Base-by-base conservation (phyloP, 768 basidiomycete genomes). In the Paxillus involutus region DNA sequence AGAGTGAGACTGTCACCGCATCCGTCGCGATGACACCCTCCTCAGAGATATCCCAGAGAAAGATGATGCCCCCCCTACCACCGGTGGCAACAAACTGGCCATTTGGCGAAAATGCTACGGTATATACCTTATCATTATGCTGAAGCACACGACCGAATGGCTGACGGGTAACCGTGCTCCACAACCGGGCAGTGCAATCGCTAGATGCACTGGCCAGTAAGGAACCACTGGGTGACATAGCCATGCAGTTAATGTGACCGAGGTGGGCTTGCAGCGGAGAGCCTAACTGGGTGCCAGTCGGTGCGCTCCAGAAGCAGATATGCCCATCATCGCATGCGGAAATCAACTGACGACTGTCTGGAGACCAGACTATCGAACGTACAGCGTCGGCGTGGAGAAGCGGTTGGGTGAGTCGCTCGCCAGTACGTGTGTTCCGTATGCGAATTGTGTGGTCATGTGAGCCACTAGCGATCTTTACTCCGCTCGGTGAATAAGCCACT, bases 391-490 rank as follows among this genome's bases (percentile, higher is more conserved):
- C 21, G 21, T 21, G 21, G 21, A 21, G 21, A 21, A 21, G 21
- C 21, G 21, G 21, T 21, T 21, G 21, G 21, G 21, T 21, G 21
- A 21, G 21, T 21, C 21, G 21, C 21, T 21, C 21, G 21, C 21
- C 21, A 21, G 21, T 21, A 21, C 3, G 21, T n/a, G 16, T 12
- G 24, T 30, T 12, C 48, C 48, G 40, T 36, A 49, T 30, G 13
- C 48, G 37, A 32, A 32, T 10, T 24, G 48, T 40, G n/a, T 17
- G n/a, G 71, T 5, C 74, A 76, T 3, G 76, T 77, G 53, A 21
- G 21, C 21, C 21, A 21, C 21, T 21, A 3, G 21, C 21, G 21
- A 21, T 21, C 21, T 21, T 21, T 3, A 21, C 21, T 21, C 21
- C 21, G 21, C 3, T 21, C 21, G 21, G 21, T 21, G 21, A 21